These are phyloP conservation scores for Cercospora canescens DNA, from an alignment of 2,329 filamentous ascomycete genomes.

Conservation along the genomic window DNA sequence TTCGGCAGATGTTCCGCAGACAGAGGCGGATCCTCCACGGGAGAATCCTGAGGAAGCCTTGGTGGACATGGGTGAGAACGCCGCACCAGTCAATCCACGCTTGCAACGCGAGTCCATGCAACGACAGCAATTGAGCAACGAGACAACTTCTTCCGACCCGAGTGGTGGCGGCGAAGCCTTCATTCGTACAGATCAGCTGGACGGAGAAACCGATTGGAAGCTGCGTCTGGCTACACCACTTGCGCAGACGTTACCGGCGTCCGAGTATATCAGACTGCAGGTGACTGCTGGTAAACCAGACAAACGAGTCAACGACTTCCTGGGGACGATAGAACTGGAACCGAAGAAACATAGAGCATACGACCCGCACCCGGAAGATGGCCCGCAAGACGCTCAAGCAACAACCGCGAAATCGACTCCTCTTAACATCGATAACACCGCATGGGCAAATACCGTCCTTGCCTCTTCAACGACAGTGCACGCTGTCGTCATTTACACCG, in stretches of 20 bases:
- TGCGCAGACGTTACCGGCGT: slow-evolving; percentile 73
- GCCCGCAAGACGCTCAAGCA: slow-evolving; percentile 1
- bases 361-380: slow-evolving; percentile 39
- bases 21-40: slow-evolving; percentile 36
- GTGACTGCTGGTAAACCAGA: slow-evolving; percentile 89
- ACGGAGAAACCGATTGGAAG: slow-evolving; percentile 99
- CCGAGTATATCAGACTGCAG: slow-evolving; percentile 65
- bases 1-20: slow-evolving; percentile 53
- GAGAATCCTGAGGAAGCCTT: slow-evolving; percentile 23
- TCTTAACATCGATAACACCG: slow-evolving; percentile 92
- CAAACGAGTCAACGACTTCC: slow-evolving; percentile 90
- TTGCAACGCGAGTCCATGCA: slow-evolving; percentile 29
- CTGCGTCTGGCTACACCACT: slow-evolving; percentile 82
- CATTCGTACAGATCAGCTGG: slow-evolving; percentile 93
- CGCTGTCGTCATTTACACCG: slow-evolving; percentile 91
- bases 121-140: slow-evolving; percentile 28
- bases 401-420: slow-evolving; percentile 56
- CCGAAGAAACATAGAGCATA: slow-evolving; percentile 54
- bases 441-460: slow-evolving; percentile 97
- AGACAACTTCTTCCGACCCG: slow-evolving; percentile 37
- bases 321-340: slow-evolving; percentile 80
- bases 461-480: slow-evolving; percentile 88
- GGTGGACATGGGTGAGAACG: slow-evolving; percentile 27
- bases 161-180: slow-evolving; percentile 80
- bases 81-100: slow-evolving; percentile 21